These are phyloP conservation scores for Stachybotrys elegans DNA, from an alignment of 2,329 filamentous ascomycete species.

Conservation along the genomic window DNA sequence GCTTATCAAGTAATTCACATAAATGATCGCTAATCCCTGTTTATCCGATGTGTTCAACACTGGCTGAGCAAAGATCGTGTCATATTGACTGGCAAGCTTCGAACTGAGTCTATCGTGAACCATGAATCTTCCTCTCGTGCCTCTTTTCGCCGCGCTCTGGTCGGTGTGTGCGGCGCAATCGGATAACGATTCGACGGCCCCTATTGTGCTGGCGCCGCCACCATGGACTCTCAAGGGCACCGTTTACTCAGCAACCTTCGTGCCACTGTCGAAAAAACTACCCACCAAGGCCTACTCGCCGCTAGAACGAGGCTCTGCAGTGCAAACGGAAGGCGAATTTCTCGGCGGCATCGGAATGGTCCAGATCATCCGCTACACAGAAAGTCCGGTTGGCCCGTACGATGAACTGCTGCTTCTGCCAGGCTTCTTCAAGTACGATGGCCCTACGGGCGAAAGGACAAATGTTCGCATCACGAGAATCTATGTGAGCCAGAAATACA, in stretches of 20 bases:
- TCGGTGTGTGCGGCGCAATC: constrained; percentile 2
- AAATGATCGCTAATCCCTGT: too few relatives aligned
- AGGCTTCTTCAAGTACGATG: constrained; percentile 31
- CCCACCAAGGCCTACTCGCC: constrained; percentile 8
- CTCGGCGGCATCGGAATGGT: constrained; percentile 33
- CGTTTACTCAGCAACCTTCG: constrained; percentile 10
- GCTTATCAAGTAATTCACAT: too few relatives aligned
- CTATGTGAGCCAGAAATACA: constrained; percentile 41
- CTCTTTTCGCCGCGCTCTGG: not conserved
- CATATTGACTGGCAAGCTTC: too few relatives aligned
- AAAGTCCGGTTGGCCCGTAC: constrained; percentile 40
- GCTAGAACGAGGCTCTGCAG: constrained; percentile 4
- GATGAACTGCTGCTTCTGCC: constrained; percentile 40
- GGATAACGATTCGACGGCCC: constrained; percentile 8
- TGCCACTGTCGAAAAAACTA: constrained; percentile 3
- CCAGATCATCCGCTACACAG: constrained; percentile 39
- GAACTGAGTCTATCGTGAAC: too few relatives aligned
- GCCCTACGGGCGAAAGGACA: constrained; percentile 6
- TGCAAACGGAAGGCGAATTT: not conserved
- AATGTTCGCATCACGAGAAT: constrained; percentile 37
- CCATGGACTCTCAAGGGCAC: constrained; percentile 14
- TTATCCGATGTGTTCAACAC: too few relatives aligned
- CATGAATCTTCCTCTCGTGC: not conserved
- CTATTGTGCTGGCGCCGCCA: constrained; percentile 8
- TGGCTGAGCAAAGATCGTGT: too few relatives aligned